Conservation (phyloP, 306 rosid genomes). For the Cucumis cinereus region DNA sequence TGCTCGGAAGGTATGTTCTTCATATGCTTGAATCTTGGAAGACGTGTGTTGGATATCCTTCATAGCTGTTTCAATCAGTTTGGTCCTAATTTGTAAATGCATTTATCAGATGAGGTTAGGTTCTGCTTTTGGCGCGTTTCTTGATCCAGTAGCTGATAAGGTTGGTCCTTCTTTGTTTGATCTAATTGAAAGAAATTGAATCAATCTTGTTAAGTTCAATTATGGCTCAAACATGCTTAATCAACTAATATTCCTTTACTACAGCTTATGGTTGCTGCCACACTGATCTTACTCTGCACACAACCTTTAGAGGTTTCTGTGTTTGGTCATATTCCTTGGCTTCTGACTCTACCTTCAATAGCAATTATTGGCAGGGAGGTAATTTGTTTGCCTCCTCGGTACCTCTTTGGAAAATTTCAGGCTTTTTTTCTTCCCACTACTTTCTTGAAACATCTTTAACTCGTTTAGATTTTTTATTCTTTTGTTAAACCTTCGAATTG, state of each 20-base stretch:
- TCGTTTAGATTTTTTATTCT: not conserved
- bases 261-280: conserved; percentile 99
- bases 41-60: not conserved
- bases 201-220: not conserved
- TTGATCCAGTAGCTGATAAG: conserved; percentile 99
- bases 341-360: conserved; percentile 68
- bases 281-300: conserved; percentile 74
- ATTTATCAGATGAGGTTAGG: conserved; percentile 71
- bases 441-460: not conserved
- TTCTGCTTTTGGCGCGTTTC: conserved; percentile 93
- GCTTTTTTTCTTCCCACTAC: not conserved
- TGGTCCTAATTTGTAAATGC: not conserved
- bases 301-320: conserved; percentile 49
- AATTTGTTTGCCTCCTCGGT: not conserved
- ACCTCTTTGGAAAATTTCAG: not conserved
- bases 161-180: conserved; percentile 20
- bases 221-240: not conserved
- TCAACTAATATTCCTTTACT: conserved; percentile 8
- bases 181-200: not conserved
- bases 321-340: conserved; percentile 68
- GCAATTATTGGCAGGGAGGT: conserved; percentile 97
- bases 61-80: not conserved
- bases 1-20: conserved; percentile 65
- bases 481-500: not conserved
- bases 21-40: not conserved